Percentiles rank a stretch among this genome's conserved stretches.
These are phyloP conservation scores for Aspergillus quadrilineatus DNA, from an alignment of 2,329 filamentous ascomycete species.

Conservation along the genomic window DNA sequence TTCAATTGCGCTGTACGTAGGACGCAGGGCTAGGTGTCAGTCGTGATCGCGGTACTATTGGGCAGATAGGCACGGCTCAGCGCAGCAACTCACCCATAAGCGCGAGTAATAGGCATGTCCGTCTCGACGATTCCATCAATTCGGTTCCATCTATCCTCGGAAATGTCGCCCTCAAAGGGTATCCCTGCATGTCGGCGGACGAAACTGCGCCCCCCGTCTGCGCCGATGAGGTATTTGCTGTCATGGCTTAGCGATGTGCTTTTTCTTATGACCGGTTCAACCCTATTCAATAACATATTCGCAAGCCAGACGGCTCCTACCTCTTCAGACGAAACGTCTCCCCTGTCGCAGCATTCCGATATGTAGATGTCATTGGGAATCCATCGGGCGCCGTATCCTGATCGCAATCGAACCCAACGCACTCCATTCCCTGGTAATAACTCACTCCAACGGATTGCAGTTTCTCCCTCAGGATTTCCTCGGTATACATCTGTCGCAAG, in stretches of 20 bases:
- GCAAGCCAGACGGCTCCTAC: not conserved
- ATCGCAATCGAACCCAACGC: not conserved
- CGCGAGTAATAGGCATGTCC: conserved; percentile 3
- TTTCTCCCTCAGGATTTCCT: conserved; percentile 49
- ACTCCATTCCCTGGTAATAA: not conserved
- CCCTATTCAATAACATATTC: not conserved
- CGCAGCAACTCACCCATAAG: not conserved
- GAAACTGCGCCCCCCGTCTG: conserved; percentile 10
- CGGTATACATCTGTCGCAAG: conserved; percentile 54
- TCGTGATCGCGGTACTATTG: not conserved
- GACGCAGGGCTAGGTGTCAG: not conserved
- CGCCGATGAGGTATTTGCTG: conserved; percentile 13
- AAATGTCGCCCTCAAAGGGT: conserved; percentile 10
- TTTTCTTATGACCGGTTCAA: not conserved
- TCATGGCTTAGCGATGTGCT: not conserved
- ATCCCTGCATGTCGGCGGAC: conserved; percentile 8
- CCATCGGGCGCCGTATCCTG: not conserved
- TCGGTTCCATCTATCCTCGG: conserved; percentile 12
- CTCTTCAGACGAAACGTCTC: not conserved
- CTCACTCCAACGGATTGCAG: not conserved
- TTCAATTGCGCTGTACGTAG: conserved; percentile 1
- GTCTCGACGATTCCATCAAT: conserved; percentile 12
- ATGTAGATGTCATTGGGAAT: not conserved
- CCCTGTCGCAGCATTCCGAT: not conserved
- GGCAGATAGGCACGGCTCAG: not conserved